Conservation (phyloP, 805 yeast species). For the Hanseniaspora vineae region DNA sequence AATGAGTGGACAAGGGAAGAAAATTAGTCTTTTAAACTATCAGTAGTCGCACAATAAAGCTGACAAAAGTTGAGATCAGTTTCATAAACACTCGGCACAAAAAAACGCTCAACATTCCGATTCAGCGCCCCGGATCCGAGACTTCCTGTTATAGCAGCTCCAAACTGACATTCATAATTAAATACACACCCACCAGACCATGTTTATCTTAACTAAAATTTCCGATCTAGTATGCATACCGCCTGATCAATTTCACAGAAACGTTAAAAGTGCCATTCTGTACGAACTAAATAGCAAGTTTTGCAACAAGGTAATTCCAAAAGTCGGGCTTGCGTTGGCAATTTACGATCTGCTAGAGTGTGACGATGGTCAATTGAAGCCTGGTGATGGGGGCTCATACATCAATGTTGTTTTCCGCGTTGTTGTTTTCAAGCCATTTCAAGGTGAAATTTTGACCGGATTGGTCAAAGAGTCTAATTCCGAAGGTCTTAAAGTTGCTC, state of each 20-base stretch:
- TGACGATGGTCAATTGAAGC: slow-evolving; percentile 79
- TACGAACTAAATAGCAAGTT: slow-evolving; percentile 77
- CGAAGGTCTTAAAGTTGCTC: slow-evolving; percentile 63
- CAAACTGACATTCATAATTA: background rate
- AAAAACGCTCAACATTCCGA: too few species aligned
- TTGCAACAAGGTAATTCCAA: slow-evolving; percentile 73
- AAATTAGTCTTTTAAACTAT: too few species aligned
- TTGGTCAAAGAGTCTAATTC: slow-evolving; percentile 82
- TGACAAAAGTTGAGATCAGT: too few species aligned
- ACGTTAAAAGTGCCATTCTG: slow-evolving; percentile 57
- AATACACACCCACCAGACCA: slow-evolving; percentile 17
- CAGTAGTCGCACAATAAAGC: too few species aligned
- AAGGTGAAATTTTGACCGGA: slow-evolving; percentile 86
- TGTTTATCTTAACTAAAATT: slow-evolving; percentile 77
- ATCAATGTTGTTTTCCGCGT: slow-evolving; percentile 64
- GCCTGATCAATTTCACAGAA: slow-evolving; percentile 68
- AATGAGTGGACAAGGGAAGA: too few species aligned
- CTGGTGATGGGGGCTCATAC: slow-evolving; percentile 88
- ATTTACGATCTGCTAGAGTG: slow-evolving; percentile 74
- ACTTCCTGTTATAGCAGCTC: too few species aligned
- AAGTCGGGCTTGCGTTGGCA: slow-evolving; percentile 72
- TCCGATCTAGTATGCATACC: slow-evolving; percentile 80
- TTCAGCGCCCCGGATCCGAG: too few species aligned
- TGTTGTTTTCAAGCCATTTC: slow-evolving; percentile 82
- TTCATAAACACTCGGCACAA: too few species aligned